Percentiles rank a stretch among this genome's conserved stretches.
Evolutionary conservation across 2,329 filamentous ascomycete genomes (phyloP).

Genomic region (Venturia aucupariae): DNA sequence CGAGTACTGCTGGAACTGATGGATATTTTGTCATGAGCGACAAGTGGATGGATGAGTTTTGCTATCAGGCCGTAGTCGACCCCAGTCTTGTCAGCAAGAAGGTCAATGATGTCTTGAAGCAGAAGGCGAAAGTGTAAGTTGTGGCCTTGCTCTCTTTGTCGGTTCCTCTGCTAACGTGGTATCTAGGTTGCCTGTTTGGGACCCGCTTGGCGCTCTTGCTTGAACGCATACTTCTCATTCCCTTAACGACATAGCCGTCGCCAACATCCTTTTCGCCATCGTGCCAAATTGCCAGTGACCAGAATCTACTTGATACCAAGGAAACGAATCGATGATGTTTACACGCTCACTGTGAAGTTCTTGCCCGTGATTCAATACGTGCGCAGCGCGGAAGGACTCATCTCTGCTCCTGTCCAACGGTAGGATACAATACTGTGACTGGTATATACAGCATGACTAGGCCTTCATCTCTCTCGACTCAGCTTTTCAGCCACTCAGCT

Average conservation of each 20-base stretch:
- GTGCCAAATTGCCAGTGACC: not conserved
- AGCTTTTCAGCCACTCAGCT: not conserved
- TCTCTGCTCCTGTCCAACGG: too few relatives aligned
- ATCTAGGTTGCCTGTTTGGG: constrained; percentile 42
- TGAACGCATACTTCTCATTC: constrained; percentile 15
- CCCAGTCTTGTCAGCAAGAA: constrained; percentile 50
- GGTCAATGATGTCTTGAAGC: constrained; percentile 59
- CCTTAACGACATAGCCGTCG: not conserved
- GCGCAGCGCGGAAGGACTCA: too few relatives aligned
- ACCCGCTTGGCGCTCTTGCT: constrained; percentile 32
- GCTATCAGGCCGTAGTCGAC: constrained; percentile 77
- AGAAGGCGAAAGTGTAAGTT: constrained; percentile 52
- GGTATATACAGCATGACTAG: too few relatives aligned
- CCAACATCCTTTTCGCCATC: too few relatives aligned
- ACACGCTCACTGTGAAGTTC: too few relatives aligned
- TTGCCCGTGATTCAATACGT: too few relatives aligned
- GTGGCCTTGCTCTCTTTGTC: too few relatives aligned
- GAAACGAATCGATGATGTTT: not conserved
- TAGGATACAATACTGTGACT: too few relatives aligned
- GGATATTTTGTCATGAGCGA: constrained; percentile 91
- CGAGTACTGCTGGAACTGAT: constrained; percentile 56
- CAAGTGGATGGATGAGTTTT: constrained; percentile 42
- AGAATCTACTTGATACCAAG: not conserved
- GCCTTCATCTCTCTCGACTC: not conserved
- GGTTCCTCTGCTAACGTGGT: not conserved